Evolutionary conservation across 805 yeast species (phyloP), one percentile per base, ranked within the genome.

Genomic region (Zygosaccharomyces kombuchaensis): DNA sequence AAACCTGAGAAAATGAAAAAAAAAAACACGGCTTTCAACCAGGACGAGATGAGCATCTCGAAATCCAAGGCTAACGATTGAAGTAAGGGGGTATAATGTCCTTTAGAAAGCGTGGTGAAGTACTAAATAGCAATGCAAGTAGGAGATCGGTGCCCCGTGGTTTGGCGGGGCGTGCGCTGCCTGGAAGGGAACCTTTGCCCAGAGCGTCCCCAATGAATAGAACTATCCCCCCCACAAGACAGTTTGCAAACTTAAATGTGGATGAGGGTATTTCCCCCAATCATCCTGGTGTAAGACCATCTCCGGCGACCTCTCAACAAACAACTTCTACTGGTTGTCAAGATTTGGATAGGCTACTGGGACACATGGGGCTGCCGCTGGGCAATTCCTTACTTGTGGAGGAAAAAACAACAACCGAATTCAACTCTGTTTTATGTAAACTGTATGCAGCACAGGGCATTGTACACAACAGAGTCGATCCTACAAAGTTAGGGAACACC

Each of bases 361-460:
- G 76, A 1, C 98, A 91, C 63, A 84, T 79, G 45, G 99, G 99
- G 1, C 62, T 90, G 12, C 98, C 98, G 1, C 54, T 87, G 9
- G 96, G 96, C 1, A 66, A 73, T 9, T 74, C 85, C 5, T 59
- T 89, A 31, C 62, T 90, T 10, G 61, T 91, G 4, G 91, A 87
- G 62, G 98, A 91, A 60, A 76, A 78, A 12, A 93, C 95, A 0
- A 82, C 91, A 6, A 91, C 98, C 0, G 97, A 91, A 59, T 91
- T 88, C 59, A 74, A 85, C 6, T 76, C 88, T 5, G 81, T 87
- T 9, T 53, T 91, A 30, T 62, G 81, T 22, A 80, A 89, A 52
- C 69, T 79, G 3, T 86, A 82, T 68, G 81, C 86, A 1, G 74
- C 95, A 1, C 95, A 87, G 63, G 95, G 96, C 10, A 65, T 83